Percentiles rank a stretch among this genome's conserved stretches.
These are phyloP conservation scores for Aristolochia contorta DNA, from an alignment of 164 flowering plant species.

Conservation along the genomic window DNA sequence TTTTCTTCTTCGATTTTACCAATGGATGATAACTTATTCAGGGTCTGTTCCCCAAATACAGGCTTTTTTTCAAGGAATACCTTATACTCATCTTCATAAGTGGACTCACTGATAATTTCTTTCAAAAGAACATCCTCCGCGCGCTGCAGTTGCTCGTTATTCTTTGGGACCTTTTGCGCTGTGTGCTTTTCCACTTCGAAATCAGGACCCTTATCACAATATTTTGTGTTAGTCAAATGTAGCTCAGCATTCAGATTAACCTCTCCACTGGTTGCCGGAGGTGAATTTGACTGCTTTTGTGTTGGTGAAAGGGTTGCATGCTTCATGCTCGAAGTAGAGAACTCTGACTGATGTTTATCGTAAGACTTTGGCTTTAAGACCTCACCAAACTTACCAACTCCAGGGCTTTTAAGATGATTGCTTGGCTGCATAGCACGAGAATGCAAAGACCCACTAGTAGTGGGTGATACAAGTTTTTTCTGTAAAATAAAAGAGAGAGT, in stretches of 20 bases:
- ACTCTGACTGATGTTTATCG: constrained; percentile 20
- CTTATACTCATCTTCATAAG: too few species aligned
- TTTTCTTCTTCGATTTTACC: constrained; percentile 10
- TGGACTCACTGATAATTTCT: too few species aligned
- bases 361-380: constrained; percentile 21
- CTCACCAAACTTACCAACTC: constrained; percentile 18
- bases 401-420: constrained; percentile 13
- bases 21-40: background rate
- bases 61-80: too few species aligned
- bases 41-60: constrained; percentile 12
- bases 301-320: constrained; percentile 12
- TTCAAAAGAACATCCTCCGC: too few species aligned
- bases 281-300: constrained; percentile 18
- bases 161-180: too few species aligned
- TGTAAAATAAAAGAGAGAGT: constrained; percentile 6
- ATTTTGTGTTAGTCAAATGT: constrained; percentile 17
- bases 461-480: constrained; percentile 14
- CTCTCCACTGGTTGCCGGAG: constrained; percentile 13
- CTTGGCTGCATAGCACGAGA: constrained; percentile 17
- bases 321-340: constrained; percentile 14
- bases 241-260: constrained; percentile 3
- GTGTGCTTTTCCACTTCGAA: too few species aligned
- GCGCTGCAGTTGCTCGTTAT: too few species aligned
- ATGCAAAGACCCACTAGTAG: constrained; percentile 24
- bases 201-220: too few species aligned